A percentile compares a stretch with the other conserved stretches of the same genome.
These are phyloP conservation scores for Exophiala calicioides DNA, from an alignment of 2,329 filamentous ascomycete genomes.

Conservation along the genomic window DNA sequence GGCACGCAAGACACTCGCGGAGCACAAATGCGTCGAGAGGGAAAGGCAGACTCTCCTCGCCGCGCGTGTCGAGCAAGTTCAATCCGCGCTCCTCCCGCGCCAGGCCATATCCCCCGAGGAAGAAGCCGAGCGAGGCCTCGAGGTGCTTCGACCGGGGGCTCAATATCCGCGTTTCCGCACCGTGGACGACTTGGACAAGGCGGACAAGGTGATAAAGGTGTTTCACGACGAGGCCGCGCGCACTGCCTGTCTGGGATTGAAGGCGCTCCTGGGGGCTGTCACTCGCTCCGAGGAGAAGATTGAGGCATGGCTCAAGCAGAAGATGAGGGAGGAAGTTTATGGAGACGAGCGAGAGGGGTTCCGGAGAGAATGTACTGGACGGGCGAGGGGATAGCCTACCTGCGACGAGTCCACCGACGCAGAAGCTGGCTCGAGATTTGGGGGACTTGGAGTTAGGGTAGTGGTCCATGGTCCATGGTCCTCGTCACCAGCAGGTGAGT, in stretches of 20 bases:
- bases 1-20: slow-evolving; percentile 2
- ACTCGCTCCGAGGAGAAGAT: slow-evolving; percentile 51
- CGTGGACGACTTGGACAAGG: slow-evolving; percentile 45
- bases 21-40: slow-evolving; percentile 18
- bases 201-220: slow-evolving; percentile 41
- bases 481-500: no score
- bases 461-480: slow-evolving; percentile 5
- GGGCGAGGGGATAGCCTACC: background rate
- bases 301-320: slow-evolving; percentile 40
- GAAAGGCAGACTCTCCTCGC: slow-evolving; percentile 28
- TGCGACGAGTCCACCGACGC: slow-evolving; percentile 16
- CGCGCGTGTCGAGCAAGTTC: slow-evolving; percentile 38
- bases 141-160: slow-evolving; percentile 50
- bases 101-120: slow-evolving; percentile 33
- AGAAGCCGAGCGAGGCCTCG: slow-evolving; percentile 35
- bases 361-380: background rate
- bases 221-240: slow-evolving; percentile 57
- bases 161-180: slow-evolving; percentile 53
- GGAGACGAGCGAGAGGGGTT: background rate
- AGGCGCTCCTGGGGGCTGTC: slow-evolving; percentile 54
- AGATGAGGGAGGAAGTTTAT: slow-evolving; percentile 35
- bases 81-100: slow-evolving; percentile 46
- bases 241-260: slow-evolving; percentile 52
- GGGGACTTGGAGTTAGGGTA: slow-evolving; percentile 13
- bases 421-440: slow-evolving; percentile 13